phyloP scores from a whole-genome alignment of 768 basidiomycete species.

The Leucocoprinus birnbaumii region DNA sequence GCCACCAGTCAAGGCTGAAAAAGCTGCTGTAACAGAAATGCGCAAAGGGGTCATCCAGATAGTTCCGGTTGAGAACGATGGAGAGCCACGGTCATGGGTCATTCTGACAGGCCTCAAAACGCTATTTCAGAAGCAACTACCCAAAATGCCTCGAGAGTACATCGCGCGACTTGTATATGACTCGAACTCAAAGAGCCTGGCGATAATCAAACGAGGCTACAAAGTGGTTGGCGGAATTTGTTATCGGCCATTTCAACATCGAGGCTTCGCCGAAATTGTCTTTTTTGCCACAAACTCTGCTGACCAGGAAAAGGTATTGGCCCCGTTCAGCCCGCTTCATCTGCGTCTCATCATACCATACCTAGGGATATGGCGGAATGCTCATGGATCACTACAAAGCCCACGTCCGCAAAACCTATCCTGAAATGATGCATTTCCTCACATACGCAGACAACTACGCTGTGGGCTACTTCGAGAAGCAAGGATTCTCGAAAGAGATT shows the following conservation, averaged over 20 bases:
- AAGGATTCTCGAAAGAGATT: conserved; percentile 98
- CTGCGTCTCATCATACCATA: not conserved
- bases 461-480: conserved; percentile 98
- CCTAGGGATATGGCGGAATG: conserved; percentile 94
- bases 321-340: not conserved
- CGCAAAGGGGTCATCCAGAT: conserved; percentile 82
- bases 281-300: conserved; percentile 97
- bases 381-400: conserved; percentile 99
- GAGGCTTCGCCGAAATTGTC: conserved; percentile 96
- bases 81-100: conserved; percentile 69
- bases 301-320: conserved; percentile 90
- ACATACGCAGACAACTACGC: conserved; percentile 99
- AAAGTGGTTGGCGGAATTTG: conserved; percentile 98
- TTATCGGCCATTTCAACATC: conserved; percentile 92
- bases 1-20: conserved; percentile 62
- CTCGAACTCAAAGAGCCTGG: conserved; percentile 85
- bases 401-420: conserved; percentile 80
- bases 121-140: conserved; percentile 94
- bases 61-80: conserved; percentile 81
- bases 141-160: conserved; percentile 99
- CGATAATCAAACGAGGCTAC: conserved; percentile 91
- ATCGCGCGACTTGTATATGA: conserved; percentile 96
- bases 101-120: conserved; percentile 95
- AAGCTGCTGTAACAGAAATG: conserved; percentile 78
- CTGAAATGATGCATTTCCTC: conserved; percentile 89